phyloP scores from a whole-genome alignment of 768 basidiomycete genomes.

The Russula emetica region DNA sequence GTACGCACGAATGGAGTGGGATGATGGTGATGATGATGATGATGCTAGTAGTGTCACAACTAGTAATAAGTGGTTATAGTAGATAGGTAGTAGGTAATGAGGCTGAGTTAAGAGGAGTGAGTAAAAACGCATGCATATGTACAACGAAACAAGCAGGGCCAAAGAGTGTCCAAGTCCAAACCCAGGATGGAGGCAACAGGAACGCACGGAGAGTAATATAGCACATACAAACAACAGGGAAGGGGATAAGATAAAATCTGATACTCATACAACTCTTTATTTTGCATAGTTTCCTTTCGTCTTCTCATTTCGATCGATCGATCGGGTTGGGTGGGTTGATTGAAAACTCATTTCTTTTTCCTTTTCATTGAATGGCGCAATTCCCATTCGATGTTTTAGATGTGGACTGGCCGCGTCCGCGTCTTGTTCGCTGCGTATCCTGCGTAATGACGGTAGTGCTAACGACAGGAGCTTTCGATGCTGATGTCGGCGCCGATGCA shows the following conservation, averaged over 20 bases:
- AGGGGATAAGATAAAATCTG: not conserved
- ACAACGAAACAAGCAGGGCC: not conserved
- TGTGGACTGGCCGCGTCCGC: constrained; percentile 11
- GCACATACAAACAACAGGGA: not conserved
- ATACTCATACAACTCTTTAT: not conserved
- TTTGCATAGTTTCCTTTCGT: not conserved
- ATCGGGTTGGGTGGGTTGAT: no score
- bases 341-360: not conserved
- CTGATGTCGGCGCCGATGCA: not conserved
- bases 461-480: not conserved
- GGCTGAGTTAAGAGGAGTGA: not conserved
- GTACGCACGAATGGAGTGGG: not conserved
- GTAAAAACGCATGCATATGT: not conserved
- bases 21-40: not conserved
- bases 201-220: not conserved
- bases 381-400: constrained; percentile 8
- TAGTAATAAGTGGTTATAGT: not conserved
- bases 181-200: not conserved
- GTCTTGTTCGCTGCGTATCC: constrained; percentile 11
- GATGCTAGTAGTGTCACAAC: not conserved
- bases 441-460: not conserved
- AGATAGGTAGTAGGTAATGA: not conserved
- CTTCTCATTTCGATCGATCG: not conserved
- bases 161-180: not conserved
- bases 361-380: constrained; percentile 20